Percentiles rank a stretch among this genome's conserved stretches.
These are phyloP conservation scores for Backusella circina DNA, from an alignment of 192 early-diverging fungal genomes.

Conservation along the genomic window DNA sequence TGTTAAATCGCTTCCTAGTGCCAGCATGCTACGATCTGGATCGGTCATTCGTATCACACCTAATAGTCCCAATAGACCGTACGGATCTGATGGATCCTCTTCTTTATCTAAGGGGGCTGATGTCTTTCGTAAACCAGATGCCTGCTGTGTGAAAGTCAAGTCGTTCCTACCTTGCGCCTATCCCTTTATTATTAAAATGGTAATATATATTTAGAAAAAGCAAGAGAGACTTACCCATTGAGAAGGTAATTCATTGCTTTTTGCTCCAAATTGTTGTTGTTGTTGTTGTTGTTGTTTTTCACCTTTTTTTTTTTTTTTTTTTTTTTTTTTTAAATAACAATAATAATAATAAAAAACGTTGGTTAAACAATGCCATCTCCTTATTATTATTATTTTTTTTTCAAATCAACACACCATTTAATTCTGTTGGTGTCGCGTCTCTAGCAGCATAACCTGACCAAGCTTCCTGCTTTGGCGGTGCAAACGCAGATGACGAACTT, in stretches of 20 bases:
- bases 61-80: conserved; percentile 81
- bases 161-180: conserved; percentile 1
- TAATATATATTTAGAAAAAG: not conserved
- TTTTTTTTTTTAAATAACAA: not conserved
- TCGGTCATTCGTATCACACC: conserved; percentile 76
- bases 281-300: not conserved
- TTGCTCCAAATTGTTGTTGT: not conserved
- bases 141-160: not conserved
- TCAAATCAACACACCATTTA: not conserved
- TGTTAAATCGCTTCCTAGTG: conserved; percentile 86
- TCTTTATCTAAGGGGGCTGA: not conserved
- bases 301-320: not conserved
- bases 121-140: not conserved
- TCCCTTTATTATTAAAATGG: not conserved
- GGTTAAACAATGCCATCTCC: too few species aligned
- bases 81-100: conserved; percentile 48
- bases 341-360: not conserved
- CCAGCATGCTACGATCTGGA: conserved; percentile 73
- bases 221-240: not conserved
- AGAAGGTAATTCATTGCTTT: not conserved
- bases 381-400: not conserved
- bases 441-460: not conserved
- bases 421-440: not conserved
- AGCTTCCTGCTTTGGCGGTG: not conserved
- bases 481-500: conserved; percentile 11